A percentile compares a stretch with the other conserved stretches of the same genome.
Evolutionary conservation across 2,329 filamentous ascomycete species (phyloP).

Genomic region (Penicillium oxalicum): DNA sequence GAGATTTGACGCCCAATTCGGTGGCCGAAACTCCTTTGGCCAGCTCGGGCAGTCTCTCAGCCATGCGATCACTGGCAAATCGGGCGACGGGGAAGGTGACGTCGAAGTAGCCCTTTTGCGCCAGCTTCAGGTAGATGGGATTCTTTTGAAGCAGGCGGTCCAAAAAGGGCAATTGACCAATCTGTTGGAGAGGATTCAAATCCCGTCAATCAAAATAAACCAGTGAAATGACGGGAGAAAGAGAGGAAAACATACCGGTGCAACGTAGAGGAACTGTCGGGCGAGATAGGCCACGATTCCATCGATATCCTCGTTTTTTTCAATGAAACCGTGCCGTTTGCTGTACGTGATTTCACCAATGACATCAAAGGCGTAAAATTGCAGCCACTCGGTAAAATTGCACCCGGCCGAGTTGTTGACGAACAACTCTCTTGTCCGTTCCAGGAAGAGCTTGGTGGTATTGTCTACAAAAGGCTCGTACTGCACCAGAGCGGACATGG

Average conservation of each 20-base stretch:
- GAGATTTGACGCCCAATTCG: constrained; percentile 5
- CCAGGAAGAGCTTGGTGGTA: constrained; percentile 64
- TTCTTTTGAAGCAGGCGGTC: constrained; percentile 69
- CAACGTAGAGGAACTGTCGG: constrained; percentile 9
- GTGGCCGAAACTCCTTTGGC: constrained; percentile 1
- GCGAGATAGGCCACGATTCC: constrained; percentile 62
- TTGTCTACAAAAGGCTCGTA: constrained; percentile 77
- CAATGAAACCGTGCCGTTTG: constrained; percentile 69
- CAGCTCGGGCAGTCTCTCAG: constrained; percentile 14
- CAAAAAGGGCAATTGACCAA: constrained; percentile 69
- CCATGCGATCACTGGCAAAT: constrained; percentile 19
- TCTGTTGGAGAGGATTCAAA: background rate
- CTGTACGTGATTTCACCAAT: constrained; percentile 73
- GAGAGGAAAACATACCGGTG: constrained; percentile 6
- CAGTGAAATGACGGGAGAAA: background rate
- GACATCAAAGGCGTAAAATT: constrained; percentile 80
- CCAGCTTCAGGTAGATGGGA: constrained; percentile 45
- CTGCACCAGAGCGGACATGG: constrained; percentile 69
- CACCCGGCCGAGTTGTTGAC: constrained; percentile 24
- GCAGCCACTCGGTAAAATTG: constrained; percentile 53
- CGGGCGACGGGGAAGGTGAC: constrained; percentile 20
- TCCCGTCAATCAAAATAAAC: constrained; percentile 7
- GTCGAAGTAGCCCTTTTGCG: constrained; percentile 20
- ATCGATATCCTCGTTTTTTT: constrained; percentile 68
- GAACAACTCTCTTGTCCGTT: constrained; percentile 54